Base-by-base conservation (phyloP, 2,329 filamentous ascomycete genomes). In the Sordariomycetes sp. region DNA sequence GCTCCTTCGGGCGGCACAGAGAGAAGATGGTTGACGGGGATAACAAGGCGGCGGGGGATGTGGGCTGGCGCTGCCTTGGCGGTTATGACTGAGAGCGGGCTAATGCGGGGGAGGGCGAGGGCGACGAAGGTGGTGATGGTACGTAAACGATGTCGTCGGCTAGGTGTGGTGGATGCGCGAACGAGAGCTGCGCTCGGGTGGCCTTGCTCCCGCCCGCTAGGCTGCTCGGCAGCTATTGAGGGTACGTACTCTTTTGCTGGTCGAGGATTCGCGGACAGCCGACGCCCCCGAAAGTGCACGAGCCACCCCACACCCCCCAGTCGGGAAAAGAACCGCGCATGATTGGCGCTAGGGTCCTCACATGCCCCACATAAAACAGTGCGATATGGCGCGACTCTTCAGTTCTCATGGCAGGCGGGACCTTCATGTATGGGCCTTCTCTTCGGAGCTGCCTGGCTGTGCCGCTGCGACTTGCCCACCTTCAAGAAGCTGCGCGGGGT, bases 301-400 rank as follows among this genome's bases (percentile, higher is more conserved):
- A 37, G 48, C 55, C 55, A 57, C 48, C n/a, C 14, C 12, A 25
- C 14, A 22, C 5, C 25, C 37, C 35, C 54, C 4, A 55, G 54
- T 53, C 8, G 22, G 48, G 28, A 48, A 14, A 24, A 18, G n/a
- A 28, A 20, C 50, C 24, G 48, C 55, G 40, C 48, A 53, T 57
- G 55, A 57, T 57, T 57, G 55, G 55, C 34, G 32, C 20, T 24
- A 32, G n/a, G 22, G 24, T 18, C 24, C 55, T 57, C 55, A 57
- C 55, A 53, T 53, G 55, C 22, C 11, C 46, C 25, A 46, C 34
- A 22, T 22, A 22, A 25, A 14, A 54, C n/a, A 50, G 43, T 57
- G 43, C 24, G 16, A 51, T 22, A n/a, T 22, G 18, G 10, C 16
- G n/a, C 7, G 20, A 11, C 20, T 24, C 1, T 24, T 20, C n/a